Evolutionary conservation across 345 rosid genomes (phyloP).

Genomic region (Brassica incana): DNA sequence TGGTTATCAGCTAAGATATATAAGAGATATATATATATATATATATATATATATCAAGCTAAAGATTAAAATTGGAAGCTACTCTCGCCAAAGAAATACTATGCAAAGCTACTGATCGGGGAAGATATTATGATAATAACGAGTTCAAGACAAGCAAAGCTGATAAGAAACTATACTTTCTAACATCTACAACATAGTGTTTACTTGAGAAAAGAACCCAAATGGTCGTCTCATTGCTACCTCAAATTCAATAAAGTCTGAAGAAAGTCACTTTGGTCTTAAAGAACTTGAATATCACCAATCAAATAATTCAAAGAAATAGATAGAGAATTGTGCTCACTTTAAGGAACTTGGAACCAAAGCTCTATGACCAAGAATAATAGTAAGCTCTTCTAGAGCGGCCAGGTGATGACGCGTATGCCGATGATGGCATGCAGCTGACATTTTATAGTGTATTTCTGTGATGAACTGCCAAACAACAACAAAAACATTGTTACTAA

Average conservation of each 20-base stretch:
- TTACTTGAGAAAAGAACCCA: constrained; percentile 13
- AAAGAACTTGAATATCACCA: constrained; percentile 2
- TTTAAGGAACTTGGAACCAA: constrained; percentile 73
- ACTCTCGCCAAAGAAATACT: constrained; percentile 20
- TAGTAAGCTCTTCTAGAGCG: constrained; percentile 75
- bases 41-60: neutral
- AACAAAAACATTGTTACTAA: constrained; percentile 22
- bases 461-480: constrained; percentile 63
- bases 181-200: constrained; percentile 3
- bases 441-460: constrained; percentile 78
- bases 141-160: constrained; percentile 4
- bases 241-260: neutral
- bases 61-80: constrained; percentile 9
- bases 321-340: constrained; percentile 46
- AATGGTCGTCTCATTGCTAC: constrained; percentile 23
- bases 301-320: constrained; percentile 4
- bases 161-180: constrained; percentile 18
- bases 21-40: neutral
- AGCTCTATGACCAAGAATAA: constrained; percentile 72
- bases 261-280: constrained; percentile 18
- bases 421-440: constrained; percentile 75
- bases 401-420: constrained; percentile 78
- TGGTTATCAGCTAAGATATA: constrained; percentile 16
- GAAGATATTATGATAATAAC: constrained; percentile 6
- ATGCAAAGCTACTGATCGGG: neutral